A percentile compares a stretch with the other conserved stretches of the same genome.
Conservation (phyloP, 768 basidiomycete genomes). For the Tephrocybe sp. region DNA sequence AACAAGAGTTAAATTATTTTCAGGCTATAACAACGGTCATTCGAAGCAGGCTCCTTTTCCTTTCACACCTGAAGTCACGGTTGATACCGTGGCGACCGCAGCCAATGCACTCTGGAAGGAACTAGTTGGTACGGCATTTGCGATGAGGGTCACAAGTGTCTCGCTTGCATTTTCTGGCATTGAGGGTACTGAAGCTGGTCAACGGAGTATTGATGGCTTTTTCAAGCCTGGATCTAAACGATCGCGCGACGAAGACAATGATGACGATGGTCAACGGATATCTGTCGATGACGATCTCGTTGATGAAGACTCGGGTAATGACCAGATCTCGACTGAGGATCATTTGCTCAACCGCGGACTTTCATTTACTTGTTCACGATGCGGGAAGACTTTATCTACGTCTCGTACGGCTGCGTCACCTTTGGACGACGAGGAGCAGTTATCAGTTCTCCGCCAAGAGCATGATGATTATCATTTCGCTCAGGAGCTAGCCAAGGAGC, state of each 20-base stretch:
- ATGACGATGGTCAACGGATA: constrained; percentile 7
- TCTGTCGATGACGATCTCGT: constrained; percentile 1
- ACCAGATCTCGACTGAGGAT: background rate
- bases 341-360: constrained; percentile 4
- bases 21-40: constrained; percentile 62
- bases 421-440: constrained; percentile 30
- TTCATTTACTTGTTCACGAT: constrained; percentile 57
- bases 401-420: constrained; percentile 17
- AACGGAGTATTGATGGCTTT: constrained; percentile 87
- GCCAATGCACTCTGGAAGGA: constrained; percentile 88
- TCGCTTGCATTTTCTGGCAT: constrained; percentile 76
- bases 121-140: constrained; percentile 54
- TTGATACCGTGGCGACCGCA: constrained; percentile 71
- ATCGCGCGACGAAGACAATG: constrained; percentile 28
- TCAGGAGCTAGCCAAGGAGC: constrained; percentile 59
- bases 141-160: constrained; percentile 71
- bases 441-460: constrained; percentile 54
- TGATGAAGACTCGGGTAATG: constrained; percentile 1
- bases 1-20: background rate
- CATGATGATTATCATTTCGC: constrained; percentile 93
- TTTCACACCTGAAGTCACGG: constrained; percentile 68
- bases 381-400: constrained; percentile 44
- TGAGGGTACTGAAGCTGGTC: constrained; percentile 71
- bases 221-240: constrained; percentile 51
- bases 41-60: constrained; percentile 91